phyloP scores from a whole-genome alignment of 805 yeast genomes.

The Cyberlindnera maritima region DNA sequence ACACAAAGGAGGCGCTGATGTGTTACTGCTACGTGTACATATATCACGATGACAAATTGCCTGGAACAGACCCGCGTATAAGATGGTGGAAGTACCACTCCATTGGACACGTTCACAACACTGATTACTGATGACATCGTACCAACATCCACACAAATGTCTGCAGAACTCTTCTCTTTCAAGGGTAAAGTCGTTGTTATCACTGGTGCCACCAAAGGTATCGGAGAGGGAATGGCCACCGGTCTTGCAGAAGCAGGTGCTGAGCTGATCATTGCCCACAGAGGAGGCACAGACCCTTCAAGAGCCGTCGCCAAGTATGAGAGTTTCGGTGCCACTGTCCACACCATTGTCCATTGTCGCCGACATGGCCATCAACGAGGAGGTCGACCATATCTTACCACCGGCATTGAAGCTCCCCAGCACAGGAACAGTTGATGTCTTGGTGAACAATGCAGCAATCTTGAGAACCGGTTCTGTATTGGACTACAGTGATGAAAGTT shows the following conservation, averaged over 20 bases:
- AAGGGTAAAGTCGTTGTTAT: slow-evolving; percentile 81
- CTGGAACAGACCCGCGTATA: too few relatives aligned
- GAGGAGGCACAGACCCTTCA: slow-evolving; percentile 21
- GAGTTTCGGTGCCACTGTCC: slow-evolving; percentile 30
- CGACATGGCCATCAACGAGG: slow-evolving; percentile 8
- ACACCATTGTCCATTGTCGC: slow-evolving; percentile 9
- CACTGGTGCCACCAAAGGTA: slow-evolving; percentile 81
- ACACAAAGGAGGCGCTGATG: too few relatives aligned
- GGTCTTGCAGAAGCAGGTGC: slow-evolving; percentile 88
- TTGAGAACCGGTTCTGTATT: slow-evolving; percentile 62
- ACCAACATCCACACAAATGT: too few relatives aligned
- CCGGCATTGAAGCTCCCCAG: slow-evolving; percentile 47
- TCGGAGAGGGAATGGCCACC: slow-evolving; percentile 76
- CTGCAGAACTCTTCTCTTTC: slow-evolving; percentile 61
- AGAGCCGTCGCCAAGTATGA: slow-evolving; percentile 29
- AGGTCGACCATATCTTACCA: slow-evolving; percentile 9
- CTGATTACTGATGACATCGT: too few relatives aligned
- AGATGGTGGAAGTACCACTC: too few relatives aligned
- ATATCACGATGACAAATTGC: too few relatives aligned
- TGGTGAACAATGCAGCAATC: slow-evolving; percentile 88
- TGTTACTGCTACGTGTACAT: too few relatives aligned
- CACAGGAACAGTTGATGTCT: slow-evolving; percentile 64
- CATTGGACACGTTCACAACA: too few relatives aligned
- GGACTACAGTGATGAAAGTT: slow-evolving; percentile 38
- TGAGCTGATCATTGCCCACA: slow-evolving; percentile 50